phyloP scores from a whole-genome alignment of 495 filamentous ascomycete species.

The Emericellopsis terricola region DNA sequence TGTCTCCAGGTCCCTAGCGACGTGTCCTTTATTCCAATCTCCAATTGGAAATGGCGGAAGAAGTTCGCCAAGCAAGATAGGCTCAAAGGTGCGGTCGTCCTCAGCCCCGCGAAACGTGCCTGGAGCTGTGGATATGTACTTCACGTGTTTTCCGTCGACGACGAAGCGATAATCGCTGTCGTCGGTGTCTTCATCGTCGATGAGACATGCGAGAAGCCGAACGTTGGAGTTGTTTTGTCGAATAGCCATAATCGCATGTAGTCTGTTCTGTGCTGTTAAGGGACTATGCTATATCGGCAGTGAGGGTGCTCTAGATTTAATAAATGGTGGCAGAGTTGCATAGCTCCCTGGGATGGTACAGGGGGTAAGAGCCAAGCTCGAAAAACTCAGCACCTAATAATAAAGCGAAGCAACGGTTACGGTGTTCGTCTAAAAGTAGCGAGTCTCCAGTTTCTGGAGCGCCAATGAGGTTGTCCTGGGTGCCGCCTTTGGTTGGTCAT shows the following conservation, averaged over 20 bases:
- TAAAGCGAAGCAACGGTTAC: too few species aligned
- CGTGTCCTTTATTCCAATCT: conserved; percentile 3
- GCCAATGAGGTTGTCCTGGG: too few species aligned
- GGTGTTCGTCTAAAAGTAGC: too few species aligned
- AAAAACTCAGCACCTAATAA: too few species aligned
- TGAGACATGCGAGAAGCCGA: conserved; percentile 1
- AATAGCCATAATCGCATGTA: background rate
- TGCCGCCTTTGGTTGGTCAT: too few species aligned
- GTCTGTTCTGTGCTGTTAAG: too few species aligned
- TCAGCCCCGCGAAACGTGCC: conserved; percentile 3
- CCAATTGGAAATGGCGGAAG: conserved; percentile 3
- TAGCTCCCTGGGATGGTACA: too few species aligned
- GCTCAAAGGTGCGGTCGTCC: conserved; percentile 2
- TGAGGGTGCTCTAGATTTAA: too few species aligned
- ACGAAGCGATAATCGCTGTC: conserved; percentile 3
- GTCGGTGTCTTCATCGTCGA: conserved; percentile 1
- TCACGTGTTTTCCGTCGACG: conserved; percentile 2
- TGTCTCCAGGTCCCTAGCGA: conserved; percentile 1
- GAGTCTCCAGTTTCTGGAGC: too few species aligned
- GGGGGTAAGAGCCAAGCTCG: too few species aligned
- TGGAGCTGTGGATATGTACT: conserved; percentile 2
- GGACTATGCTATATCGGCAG: too few species aligned
- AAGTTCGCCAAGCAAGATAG: conserved; percentile 4
- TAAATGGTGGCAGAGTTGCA: too few species aligned
- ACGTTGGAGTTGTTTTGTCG: background rate